Percentiles rank a stretch among this genome's conserved stretches.
phyloP scores from a whole-genome alignment of 352 stramenopile genomes.

The Blastocystis sp. region DNA sequence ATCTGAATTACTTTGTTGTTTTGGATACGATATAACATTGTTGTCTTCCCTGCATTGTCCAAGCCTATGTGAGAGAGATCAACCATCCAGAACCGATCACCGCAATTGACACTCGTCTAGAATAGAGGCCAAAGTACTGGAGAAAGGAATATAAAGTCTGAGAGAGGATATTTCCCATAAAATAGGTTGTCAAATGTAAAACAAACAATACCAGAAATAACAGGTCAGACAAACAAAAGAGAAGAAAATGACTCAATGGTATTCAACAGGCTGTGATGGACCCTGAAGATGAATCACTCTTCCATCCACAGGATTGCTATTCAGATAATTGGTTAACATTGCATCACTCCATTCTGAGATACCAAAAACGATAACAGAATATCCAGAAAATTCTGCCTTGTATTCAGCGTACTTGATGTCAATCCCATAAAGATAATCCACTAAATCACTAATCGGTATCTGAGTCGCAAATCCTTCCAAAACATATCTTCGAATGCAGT shows the following conservation, averaged over 20 bases:
- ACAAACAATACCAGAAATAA: not conserved
- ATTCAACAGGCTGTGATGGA: not conserved
- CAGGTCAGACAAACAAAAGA: not conserved
- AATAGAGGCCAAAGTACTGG: conserved; percentile 10
- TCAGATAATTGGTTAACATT: not conserved
- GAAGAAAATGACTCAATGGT: not conserved
- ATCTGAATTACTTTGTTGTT: conserved; percentile 44
- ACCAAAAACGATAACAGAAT: not conserved
- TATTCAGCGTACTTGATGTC: conserved; percentile 28
- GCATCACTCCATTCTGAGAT: conserved; percentile 28
- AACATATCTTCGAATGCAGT: not conserved
- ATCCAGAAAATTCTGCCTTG: not conserved
- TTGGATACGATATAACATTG: not conserved
- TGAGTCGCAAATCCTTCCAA: not conserved
- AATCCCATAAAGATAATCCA: conserved; percentile 24
- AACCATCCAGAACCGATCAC: not conserved
- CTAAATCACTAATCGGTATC: conserved; percentile 2
- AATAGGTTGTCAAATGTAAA: not conserved
- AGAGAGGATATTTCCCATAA: conserved; percentile 15
- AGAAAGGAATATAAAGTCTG: not conserved
- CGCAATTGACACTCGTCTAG: not conserved
- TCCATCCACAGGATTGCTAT: not conserved
- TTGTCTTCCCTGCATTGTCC: not conserved
- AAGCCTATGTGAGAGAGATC: not conserved
- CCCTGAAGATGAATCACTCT: not conserved